Evolutionary conservation across 345 rosid species (phyloP), one percentile per base, ranked within the genome.

Genomic region (Microcos paniculata): DNA sequence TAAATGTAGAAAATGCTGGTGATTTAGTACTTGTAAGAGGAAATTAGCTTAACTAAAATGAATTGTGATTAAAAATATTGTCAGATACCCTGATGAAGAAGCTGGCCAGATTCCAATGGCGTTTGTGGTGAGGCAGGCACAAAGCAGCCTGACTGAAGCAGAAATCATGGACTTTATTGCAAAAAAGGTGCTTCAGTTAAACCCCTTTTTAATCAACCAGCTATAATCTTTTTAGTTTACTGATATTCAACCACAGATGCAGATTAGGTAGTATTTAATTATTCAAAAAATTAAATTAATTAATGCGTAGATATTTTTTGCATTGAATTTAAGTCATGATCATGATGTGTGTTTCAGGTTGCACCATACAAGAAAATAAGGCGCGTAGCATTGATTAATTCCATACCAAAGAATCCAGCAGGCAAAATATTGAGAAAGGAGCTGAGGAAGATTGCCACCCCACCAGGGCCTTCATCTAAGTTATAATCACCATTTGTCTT

Each of bases 321-420:
- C 11, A 53, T 10, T 15, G 11, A 8, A 53, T 53, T 15, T 1
- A 53, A 53, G n/a, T 15, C 6, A 7, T 53, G n/a, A 10, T 15
- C 15, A 7, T 76, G 46, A 45, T 57, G n/a, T n/a, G n/a, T n/a
- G n/a, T 46, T 43, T 10, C 59, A 84, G 82, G 85, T 82, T 53
- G 82, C 88, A 52, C 82, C 84, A 0, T 82, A 82, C 81, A 85
- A 85, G 80, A 82, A 80, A 67, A 46, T 82, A 72, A 69, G 88
- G 75, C 62, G 84, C 0, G 79, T 82, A 13, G 72, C 70, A 13
- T 85, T 82, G 51, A 58, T 82, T 46, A 76, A 53, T 12, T 64
- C 82, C 40, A 76, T 82, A n/a, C 85, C 85, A 0, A 80, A 77
- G 56, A 78, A 53, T 58, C 63, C 82, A 8, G 74, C 84, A 0